Evolutionary conservation across 2,329 filamentous ascomycete species (phyloP).

Genomic region (Thielaviopsis euricoi): DNA sequence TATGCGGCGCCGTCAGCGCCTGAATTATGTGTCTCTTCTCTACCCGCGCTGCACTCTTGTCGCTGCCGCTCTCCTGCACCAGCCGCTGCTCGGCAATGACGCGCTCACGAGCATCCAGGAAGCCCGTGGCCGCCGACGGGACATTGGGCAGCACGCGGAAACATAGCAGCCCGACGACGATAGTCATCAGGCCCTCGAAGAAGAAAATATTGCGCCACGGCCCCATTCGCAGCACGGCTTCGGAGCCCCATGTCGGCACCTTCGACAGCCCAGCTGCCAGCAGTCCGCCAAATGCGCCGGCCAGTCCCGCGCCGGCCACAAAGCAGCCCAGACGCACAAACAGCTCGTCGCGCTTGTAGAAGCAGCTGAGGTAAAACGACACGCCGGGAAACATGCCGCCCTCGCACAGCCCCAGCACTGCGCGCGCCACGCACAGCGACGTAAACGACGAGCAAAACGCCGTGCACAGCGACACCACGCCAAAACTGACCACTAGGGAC

Average conservation of each 20-base stretch:
- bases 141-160: conserved; percentile 35
- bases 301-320: conserved; percentile 35
- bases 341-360: conserved; percentile 40
- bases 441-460: conserved; percentile 33
- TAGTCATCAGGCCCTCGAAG: conserved; percentile 41
- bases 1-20: conserved; percentile 38
- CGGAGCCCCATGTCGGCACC: conserved; percentile 35
- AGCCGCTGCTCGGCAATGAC: conserved; percentile 37
- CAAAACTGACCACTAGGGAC: conserved; percentile 36
- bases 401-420: conserved; percentile 37
- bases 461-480: conserved; percentile 35
- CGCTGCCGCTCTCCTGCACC: conserved; percentile 21
- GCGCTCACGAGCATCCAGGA: conserved; percentile 35
- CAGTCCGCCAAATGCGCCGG: conserved; percentile 40
- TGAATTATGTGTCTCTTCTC: conserved; percentile 30
- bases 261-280: conserved; percentile 33
- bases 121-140: conserved; percentile 30
- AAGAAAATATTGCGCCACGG: conserved; percentile 46
- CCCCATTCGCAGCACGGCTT: conserved; percentile 23
- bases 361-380: conserved; percentile 37
- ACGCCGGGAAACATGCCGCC: conserved; percentile 42
- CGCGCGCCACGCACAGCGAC: conserved; percentile 29
- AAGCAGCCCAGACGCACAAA: conserved; percentile 39
- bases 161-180: conserved; percentile 28
- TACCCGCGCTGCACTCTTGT: conserved; percentile 27